phyloP scores from a whole-genome alignment of 768 basidiomycete species.

The Mycena haematopus region DNA sequence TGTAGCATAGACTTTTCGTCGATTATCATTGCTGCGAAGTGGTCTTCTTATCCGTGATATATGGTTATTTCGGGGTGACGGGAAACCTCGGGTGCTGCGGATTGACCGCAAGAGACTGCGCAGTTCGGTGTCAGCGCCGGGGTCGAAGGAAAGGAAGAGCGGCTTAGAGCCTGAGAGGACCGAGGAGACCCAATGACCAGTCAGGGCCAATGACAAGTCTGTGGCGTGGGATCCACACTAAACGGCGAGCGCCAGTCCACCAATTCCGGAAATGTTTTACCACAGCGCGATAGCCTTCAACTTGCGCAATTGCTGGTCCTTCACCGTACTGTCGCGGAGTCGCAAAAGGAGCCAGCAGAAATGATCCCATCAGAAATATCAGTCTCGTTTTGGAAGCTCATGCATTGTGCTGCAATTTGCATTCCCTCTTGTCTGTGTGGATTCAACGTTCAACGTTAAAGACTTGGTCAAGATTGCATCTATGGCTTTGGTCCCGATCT shows the following conservation, averaged over 20 bases:
- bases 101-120: constrained; percentile 12
- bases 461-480: too few species aligned
- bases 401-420: too few species aligned
- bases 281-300: not conserved
- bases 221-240: not conserved
- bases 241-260: not conserved
- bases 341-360: too few species aligned
- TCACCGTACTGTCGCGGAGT: too few species aligned
- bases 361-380: constrained; percentile 7
- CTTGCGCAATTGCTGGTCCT: too few species aligned
- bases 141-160: not conserved
- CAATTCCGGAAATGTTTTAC: not conserved
- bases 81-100: constrained; percentile 18
- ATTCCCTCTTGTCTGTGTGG: not conserved
- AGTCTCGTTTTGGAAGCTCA: not conserved
- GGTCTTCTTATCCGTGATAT: constrained; percentile 21
- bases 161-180: too few species aligned
- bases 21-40: constrained; percentile 24
- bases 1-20: constrained; percentile 31
- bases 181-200: not conserved
- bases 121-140: constrained; percentile 2
- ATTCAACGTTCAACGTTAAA: too few species aligned
- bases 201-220: too few species aligned
- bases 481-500: too few species aligned
- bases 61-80: constrained; percentile 18